phyloP scores from a whole-genome alignment of 2,329 filamentous ascomycete genomes.

The Apiospora rasikravindrae region DNA sequence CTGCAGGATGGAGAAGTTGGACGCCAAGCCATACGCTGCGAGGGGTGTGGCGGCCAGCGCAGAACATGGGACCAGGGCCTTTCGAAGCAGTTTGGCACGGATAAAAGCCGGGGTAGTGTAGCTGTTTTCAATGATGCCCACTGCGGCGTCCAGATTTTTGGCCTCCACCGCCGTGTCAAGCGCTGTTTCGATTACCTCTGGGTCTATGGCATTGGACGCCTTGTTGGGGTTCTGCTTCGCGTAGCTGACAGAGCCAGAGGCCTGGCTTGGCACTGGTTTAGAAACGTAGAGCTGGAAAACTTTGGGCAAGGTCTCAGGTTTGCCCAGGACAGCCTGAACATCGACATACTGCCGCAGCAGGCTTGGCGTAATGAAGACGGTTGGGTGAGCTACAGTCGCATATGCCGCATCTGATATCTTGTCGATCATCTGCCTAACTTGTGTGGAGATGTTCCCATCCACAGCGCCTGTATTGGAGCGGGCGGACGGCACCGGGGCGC shows the following conservation, averaged over 20 bases:
- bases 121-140: constrained; percentile 74
- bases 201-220: constrained; percentile 73
- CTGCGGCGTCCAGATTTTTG: constrained; percentile 77
- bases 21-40: constrained; percentile 73
- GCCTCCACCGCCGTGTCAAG: constrained; percentile 80
- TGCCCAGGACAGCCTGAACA: constrained; percentile 74
- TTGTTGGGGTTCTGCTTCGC: constrained; percentile 69
- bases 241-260: constrained; percentile 64
- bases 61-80: constrained; percentile 63
- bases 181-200: constrained; percentile 72
- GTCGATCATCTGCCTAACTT: constrained; percentile 52
- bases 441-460: constrained; percentile 24
- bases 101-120: constrained; percentile 71
- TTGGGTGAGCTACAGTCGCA: constrained; percentile 72
- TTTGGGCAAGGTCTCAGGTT: constrained; percentile 77
- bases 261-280: constrained; percentile 74
- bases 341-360: constrained; percentile 77
- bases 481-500: constrained; percentile 26
- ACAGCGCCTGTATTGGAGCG: constrained; percentile 19
- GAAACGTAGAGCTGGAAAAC: constrained; percentile 82
- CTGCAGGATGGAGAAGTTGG: constrained; percentile 69
- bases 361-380: constrained; percentile 78
- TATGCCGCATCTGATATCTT: constrained; percentile 67
- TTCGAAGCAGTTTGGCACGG: constrained; percentile 69
- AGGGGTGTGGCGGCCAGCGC: constrained; percentile 64